Conservation (phyloP, 306 rosid genomes). For the Spatholobus suberectus region DNA sequence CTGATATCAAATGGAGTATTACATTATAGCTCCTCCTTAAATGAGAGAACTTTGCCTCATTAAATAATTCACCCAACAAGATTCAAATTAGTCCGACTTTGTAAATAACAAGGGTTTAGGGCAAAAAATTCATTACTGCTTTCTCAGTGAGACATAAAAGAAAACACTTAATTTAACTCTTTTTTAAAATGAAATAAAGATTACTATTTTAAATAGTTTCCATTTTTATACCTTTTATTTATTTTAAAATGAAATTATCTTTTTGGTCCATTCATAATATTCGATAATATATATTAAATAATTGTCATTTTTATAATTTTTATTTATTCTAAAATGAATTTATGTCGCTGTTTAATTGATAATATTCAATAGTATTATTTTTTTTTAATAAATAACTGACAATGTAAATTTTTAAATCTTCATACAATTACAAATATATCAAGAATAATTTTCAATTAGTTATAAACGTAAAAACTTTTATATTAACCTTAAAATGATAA, state of each 20-base stretch:
- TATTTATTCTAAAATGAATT: too few species aligned
- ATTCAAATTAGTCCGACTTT: not conserved
- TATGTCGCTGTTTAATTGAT: too few species aligned
- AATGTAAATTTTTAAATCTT: too few species aligned
- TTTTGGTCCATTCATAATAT: not conserved
- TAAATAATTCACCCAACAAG: conserved; percentile 3
- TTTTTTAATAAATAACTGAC: too few species aligned
- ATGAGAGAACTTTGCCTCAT: conserved; percentile 13
- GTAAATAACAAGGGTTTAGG: not conserved
- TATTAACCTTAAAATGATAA: not conserved
- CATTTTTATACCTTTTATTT: not conserved
- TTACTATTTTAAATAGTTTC: not conserved
- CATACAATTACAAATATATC: too few species aligned
- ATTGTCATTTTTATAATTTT: too few species aligned
- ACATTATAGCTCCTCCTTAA: not conserved
- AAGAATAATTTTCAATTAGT: too few species aligned
- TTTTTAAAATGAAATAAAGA: not conserved
- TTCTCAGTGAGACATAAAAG: not conserved
- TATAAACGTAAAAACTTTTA: too few species aligned
- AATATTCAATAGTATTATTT: too few species aligned
- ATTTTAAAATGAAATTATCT: not conserved
- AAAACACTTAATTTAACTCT: not conserved
- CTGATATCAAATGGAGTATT: not conserved
- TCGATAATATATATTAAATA: not conserved
- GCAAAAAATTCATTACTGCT: not conserved